These are phyloP conservation scores for Starmera amethionina DNA, from an alignment of 805 yeast species.

Conservation along the genomic window DNA sequence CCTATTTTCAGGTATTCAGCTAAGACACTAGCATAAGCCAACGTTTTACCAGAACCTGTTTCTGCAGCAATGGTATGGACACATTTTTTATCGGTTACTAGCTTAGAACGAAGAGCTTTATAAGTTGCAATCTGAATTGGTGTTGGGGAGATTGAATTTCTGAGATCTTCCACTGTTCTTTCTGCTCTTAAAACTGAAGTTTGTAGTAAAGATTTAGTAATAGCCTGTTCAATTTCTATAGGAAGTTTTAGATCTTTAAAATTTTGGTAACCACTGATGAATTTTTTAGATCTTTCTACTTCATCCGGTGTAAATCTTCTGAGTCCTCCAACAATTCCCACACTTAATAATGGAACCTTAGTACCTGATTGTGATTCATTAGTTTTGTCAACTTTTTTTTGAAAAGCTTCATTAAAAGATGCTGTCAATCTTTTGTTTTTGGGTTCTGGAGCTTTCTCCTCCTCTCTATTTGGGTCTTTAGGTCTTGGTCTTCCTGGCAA, in stretches of 20 bases:
- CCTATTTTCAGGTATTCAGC: constrained; percentile 49
- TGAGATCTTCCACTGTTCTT: constrained; percentile 1
- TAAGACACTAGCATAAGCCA: constrained; percentile 79
- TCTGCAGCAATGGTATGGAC: constrained; percentile 86
- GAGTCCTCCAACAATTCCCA: no score
- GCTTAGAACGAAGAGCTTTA: constrained; percentile 20
- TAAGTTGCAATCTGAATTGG: constrained; percentile 79
- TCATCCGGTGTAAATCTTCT: constrained; percentile 3
- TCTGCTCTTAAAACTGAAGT: constrained; percentile 27
- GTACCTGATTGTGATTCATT: no score
- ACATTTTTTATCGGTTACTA: constrained; percentile 34
- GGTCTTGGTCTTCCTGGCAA: not conserved
- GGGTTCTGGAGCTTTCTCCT: not conserved
- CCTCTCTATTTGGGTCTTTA: no score
- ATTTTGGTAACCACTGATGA: constrained; percentile 42
- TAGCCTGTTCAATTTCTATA: constrained; percentile 54
- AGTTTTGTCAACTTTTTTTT: no score
- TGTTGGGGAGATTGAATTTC: constrained; percentile 39
- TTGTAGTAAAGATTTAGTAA: constrained; percentile 41
- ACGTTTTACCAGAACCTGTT: constrained; percentile 94
- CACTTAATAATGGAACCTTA: no score
- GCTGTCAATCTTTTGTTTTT: not conserved
- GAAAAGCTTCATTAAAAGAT: no score
- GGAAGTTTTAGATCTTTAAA: constrained; percentile 62
- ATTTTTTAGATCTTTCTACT: constrained; percentile 25